A percentile compares a stretch with the other conserved stretches of the same genome.
phyloP scores from a whole-genome alignment of 2,329 filamentous ascomycete genomes.

The Arthrobotrys entomopaga region DNA sequence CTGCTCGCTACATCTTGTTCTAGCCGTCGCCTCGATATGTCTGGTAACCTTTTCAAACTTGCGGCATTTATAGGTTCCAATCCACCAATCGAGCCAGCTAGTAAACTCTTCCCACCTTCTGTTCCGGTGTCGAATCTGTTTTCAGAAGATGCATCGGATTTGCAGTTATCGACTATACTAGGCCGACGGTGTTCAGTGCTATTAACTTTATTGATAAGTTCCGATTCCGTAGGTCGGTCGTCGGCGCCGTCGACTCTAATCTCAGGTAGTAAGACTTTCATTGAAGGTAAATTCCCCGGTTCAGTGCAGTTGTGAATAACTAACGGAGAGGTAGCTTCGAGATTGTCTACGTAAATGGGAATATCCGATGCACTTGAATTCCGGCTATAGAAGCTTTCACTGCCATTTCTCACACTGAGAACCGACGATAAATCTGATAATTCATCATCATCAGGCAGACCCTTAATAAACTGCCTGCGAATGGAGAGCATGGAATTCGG shows the following conservation, averaged over 20 bases:
- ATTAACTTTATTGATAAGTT: neutral
- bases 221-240: neutral
- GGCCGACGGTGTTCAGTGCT: neutral
- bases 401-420: neutral
- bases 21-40: neutral
- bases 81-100: neutral
- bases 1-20: neutral
- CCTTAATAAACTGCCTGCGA: neutral
- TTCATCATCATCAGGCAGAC: slow-evolving; percentile 13
- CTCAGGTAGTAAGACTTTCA: neutral
- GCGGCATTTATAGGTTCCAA: slow-evolving; percentile 12
- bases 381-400: no score
- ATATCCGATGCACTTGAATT: no score
- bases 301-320: no score
- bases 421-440: neutral
- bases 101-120: neutral
- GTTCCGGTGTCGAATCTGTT: no score
- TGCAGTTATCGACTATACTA: slow-evolving; percentile 6
- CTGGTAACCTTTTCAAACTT: slow-evolving; percentile 21
- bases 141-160: neutral
- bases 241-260: slow-evolving; percentile 20
- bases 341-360: no score
- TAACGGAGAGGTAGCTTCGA: no score
- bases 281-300: no score
- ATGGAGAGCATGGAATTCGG: slow-evolving; percentile 16